Conservation (phyloP, 1,139 yeast species). For the Arxiozyma telluris region DNA sequence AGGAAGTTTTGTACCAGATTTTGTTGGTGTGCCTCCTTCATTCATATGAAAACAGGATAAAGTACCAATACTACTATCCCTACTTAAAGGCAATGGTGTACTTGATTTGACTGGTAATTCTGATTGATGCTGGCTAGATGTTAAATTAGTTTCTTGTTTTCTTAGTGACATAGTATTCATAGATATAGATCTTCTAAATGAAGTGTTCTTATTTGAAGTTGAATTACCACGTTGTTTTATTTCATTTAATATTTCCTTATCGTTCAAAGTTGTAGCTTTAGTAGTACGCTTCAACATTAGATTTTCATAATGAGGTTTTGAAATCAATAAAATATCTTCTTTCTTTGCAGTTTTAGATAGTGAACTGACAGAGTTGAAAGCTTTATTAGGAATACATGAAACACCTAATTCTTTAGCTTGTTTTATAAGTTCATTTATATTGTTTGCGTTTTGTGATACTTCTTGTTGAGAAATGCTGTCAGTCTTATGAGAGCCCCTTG, state of each 20-base stretch:
- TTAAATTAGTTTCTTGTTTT: neutral
- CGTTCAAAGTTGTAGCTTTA: neutral
- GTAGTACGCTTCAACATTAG: slow-evolving; percentile 2
- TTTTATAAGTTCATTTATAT: neutral
- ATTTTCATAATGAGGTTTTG: slow-evolving; percentile 2
- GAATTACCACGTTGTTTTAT: slow-evolving; percentile 7
- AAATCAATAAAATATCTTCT: slow-evolving; percentile 1
- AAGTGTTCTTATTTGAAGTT: neutral
- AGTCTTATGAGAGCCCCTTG: neutral
- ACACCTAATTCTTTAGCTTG: slow-evolving; percentile 3
- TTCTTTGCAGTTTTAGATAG: neutral
- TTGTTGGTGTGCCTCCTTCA: neutral
- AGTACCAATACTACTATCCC: neutral
- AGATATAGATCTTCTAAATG: neutral
- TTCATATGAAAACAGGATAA: neutral
- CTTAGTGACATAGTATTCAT: neutral
- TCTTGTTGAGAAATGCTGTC: neutral
- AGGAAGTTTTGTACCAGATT: neutral
- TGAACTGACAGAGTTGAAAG: neutral
- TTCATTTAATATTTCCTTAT: slow-evolving; percentile 3
- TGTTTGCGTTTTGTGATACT: neutral
- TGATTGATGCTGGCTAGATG: neutral
- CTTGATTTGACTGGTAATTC: neutral
- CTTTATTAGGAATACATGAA: slow-evolving; percentile 1
- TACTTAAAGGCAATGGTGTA: neutral